phyloP scores from a whole-genome alignment of 2,329 filamentous ascomycete species.

The Leptographium radiaticola region DNA sequence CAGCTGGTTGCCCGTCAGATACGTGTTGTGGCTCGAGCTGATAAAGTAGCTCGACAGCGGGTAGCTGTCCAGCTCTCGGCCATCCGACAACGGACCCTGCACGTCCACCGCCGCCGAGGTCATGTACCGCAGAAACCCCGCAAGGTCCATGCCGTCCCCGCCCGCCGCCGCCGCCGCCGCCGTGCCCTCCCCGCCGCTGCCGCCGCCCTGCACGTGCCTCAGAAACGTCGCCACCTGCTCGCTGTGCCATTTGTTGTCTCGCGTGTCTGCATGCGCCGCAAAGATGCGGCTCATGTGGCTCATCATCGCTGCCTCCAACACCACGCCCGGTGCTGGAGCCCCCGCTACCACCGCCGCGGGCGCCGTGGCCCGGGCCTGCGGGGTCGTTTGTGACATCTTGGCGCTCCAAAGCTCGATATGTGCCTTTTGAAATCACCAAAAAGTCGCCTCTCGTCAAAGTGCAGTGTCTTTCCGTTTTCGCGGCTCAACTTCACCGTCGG shows the following conservation, averaged over 20 bases:
- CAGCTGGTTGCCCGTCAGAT: constrained; percentile 79
- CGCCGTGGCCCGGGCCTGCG: not conserved
- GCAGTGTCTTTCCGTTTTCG: no score
- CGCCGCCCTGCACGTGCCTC: constrained; percentile 27
- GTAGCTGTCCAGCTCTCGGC: constrained; percentile 45
- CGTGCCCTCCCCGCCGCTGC: constrained; percentile 12
- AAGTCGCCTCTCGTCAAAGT: no score
- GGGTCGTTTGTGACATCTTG: not conserved
- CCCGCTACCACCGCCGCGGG: not conserved
- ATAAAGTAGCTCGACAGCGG: constrained; percentile 88
- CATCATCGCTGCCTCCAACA: constrained; percentile 26
- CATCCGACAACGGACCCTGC: constrained; percentile 23
- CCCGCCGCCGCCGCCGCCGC: constrained; percentile 13
- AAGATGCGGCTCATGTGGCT: constrained; percentile 34
- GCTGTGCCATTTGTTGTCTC: constrained; percentile 29
- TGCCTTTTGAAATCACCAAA: no score
- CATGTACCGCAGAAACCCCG: constrained; percentile 42
- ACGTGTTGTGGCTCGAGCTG: constrained; percentile 91
- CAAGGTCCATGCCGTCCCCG: constrained; percentile 30
- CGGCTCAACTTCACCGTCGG: no score
- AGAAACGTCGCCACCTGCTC: constrained; percentile 33
- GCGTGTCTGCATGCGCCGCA: constrained; percentile 26
- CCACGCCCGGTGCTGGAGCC: not conserved
- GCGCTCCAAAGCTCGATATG: not conserved
- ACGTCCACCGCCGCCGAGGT: constrained; percentile 32